These are phyloP conservation scores for Diplodia intermedia DNA, from an alignment of 2,329 filamentous ascomycete genomes.

Conservation along the genomic window DNA sequence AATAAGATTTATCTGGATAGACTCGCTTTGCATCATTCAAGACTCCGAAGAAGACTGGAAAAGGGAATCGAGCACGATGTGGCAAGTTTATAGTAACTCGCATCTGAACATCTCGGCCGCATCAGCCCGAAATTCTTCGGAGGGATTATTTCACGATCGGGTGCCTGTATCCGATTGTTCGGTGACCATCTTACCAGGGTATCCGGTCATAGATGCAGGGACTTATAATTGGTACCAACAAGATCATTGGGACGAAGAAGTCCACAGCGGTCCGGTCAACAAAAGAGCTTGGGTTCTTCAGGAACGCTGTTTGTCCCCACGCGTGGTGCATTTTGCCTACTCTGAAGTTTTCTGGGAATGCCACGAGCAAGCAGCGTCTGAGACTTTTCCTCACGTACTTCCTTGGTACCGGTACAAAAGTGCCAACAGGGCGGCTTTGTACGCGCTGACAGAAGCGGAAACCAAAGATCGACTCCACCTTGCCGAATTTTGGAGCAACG, in stretches of 20 bases:
- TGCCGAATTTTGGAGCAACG: neutral
- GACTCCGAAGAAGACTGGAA: neutral
- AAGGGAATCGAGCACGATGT: neutral
- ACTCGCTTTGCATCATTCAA: too few relatives aligned
- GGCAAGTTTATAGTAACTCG: neutral
- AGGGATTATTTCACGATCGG: neutral
- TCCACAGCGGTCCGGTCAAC: neutral
- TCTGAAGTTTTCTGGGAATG: neutral
- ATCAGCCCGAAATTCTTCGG: neutral
- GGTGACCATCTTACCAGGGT: neutral
- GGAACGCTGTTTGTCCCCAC: neutral
- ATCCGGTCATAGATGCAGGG: neutral
- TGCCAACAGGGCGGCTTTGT: neutral
- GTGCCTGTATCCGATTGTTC: neutral
- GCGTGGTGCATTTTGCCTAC: neutral
- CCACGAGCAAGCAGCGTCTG: neutral
- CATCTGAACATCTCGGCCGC: neutral
- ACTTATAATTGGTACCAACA: neutral
- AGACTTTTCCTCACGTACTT: neutral
- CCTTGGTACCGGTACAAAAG: neutral
- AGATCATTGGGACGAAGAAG: neutral
- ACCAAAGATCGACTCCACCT: neutral
- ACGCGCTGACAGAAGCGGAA: neutral
- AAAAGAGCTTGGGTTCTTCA: neutral
- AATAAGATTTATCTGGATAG: neutral